phyloP scores from a whole-genome alignment of 139 green algal species.

The Auxenochlorella protothecoides region DNA sequence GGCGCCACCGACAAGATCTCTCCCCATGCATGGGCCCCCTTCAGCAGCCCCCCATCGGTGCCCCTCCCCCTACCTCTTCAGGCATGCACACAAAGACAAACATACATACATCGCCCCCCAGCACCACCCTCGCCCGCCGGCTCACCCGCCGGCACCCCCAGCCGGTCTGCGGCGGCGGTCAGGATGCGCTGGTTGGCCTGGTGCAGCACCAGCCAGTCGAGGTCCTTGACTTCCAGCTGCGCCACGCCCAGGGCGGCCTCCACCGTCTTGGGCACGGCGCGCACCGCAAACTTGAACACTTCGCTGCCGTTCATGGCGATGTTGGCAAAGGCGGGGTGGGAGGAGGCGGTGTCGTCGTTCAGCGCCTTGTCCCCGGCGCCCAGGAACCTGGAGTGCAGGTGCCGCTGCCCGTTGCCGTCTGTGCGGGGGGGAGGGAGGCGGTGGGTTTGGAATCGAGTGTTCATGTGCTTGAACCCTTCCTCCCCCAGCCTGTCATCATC shows the following conservation, averaged over 20 bases:
- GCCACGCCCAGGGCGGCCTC: constrained; percentile 62
- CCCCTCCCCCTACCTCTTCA: too few species aligned
- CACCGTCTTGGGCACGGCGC: constrained; percentile 78
- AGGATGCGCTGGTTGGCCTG: constrained; percentile 97
- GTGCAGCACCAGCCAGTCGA: constrained; percentile 92
- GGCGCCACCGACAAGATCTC: too few species aligned
- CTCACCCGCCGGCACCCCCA: constrained; percentile 48
- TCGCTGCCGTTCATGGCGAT: constrained; percentile 91
- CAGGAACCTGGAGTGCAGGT: constrained; percentile 51
- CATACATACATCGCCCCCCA: too few species aligned
- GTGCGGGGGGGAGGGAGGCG: constrained; percentile 15
- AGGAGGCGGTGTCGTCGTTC: constrained; percentile 1
- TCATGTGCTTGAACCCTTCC: too few species aligned
- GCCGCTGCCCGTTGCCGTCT: constrained; percentile 73
- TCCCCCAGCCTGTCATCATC: too few species aligned
- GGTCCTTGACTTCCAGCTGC: constrained; percentile 45
- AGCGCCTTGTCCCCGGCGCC: constrained; percentile 11
- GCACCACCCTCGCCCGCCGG: too few species aligned
- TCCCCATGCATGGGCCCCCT: too few species aligned
- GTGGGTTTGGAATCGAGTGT: too few species aligned
- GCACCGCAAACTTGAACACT: constrained; percentile 98
- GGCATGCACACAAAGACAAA: too few species aligned
- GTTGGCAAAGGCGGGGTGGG: constrained; percentile 49
- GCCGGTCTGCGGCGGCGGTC: constrained; percentile 67
- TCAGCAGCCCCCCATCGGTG: too few species aligned